Base-by-base conservation (phyloP, 768 basidiomycete species). In the Pisolithus microcarpus region DNA sequence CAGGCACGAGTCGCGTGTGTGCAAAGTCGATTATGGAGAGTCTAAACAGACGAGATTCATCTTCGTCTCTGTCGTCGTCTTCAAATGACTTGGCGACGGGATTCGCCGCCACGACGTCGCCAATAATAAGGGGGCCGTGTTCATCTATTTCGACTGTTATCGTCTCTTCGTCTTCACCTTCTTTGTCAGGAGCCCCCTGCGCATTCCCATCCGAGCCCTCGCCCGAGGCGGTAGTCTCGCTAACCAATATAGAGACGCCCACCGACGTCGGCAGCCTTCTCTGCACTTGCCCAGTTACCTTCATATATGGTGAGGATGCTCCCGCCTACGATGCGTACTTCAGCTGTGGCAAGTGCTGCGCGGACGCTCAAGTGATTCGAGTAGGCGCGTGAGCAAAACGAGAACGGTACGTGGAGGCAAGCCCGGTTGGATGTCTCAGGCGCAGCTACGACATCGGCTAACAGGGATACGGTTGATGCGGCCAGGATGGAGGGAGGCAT, bases 1-100 rank as follows among this genome's bases (percentile, higher is more conserved):
- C 90, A 0, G 81, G 77, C 7, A 68, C 74, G 11, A 87, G 55
- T 21, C 77, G 71, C 2, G 93, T 86, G 65, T 98, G 95, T 7
- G 93, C 94, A 65, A 99, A 97, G 71, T 99, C 95, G 57, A 98
- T 97, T 56, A 96, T 70, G 56, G 84, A 85, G 53, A 96, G 74
- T 13, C 75, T 72, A 55, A 78, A 85, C 44, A 59, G 47, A 44
- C 62, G 52, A 13, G n/a, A 19, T 9, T 46, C 38, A 3, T 62
- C 66, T n/a, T 59, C 65, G 8, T 55, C 69, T 0, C 70, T 70
- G 1, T 71, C 72, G 0, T 67, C 69, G 1, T 70, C 71, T 2
- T 69, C 65, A 4, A 65, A 68, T 1, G 70, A 73, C 10, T 2
- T 11, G 0, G 13, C 34, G 13, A 34, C 13, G 13, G 34, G 34